Conservation (phyloP, 2,329 filamentous ascomycete genomes). For the Phialophora expanda region DNA sequence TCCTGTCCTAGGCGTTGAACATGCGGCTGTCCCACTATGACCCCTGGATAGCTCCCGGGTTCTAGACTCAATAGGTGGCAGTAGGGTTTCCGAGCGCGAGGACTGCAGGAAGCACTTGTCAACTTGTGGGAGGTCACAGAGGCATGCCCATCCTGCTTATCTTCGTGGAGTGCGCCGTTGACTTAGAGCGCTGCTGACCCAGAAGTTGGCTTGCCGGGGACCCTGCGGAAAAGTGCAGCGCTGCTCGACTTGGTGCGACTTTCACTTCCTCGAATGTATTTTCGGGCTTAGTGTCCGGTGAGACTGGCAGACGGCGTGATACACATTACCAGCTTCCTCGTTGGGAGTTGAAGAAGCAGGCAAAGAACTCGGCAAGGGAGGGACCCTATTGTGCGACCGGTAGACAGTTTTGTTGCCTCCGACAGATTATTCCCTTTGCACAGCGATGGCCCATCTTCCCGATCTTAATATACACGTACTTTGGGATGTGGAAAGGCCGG, state of each 20-base stretch:
- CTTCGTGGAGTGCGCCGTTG: neutral
- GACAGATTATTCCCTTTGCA: neutral
- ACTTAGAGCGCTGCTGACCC: neutral
- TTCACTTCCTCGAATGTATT: constrained; percentile 1
- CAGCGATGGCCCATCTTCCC: neutral
- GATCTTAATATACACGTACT: constrained; percentile 14
- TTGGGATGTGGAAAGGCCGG: neutral
- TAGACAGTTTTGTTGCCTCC: neutral
- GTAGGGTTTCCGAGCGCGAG: neutral
- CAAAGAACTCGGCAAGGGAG: neutral
- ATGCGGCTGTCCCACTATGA: neutral
- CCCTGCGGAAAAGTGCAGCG: neutral
- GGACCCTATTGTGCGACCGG: neutral
- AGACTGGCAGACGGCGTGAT: neutral
- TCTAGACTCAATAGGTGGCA: neutral
- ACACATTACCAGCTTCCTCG: neutral
- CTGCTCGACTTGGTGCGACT: neutral
- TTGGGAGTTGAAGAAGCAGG: constrained; percentile 1
- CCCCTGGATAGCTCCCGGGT: neutral
- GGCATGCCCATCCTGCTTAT: neutral
- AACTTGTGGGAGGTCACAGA: neutral
- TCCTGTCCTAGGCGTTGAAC: neutral
- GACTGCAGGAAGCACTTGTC: neutral
- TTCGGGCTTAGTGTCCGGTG: constrained; percentile 2
- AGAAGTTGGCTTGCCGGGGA: constrained; percentile 3